These are phyloP conservation scores for Polygonum maritimum DNA, from an alignment of 148 eudicot genomes.

Conservation along the genomic window DNA sequence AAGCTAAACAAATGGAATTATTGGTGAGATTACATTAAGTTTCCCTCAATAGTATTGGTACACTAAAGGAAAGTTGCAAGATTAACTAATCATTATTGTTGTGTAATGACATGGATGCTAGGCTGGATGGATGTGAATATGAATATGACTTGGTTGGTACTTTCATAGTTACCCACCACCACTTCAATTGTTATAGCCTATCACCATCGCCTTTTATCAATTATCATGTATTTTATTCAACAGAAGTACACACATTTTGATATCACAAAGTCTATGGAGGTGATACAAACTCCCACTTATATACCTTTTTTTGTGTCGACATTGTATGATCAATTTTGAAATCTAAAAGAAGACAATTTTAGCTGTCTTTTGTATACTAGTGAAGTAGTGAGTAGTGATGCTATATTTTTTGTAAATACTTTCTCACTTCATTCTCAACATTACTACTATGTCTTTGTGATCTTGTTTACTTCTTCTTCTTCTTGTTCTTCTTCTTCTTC, in stretches of 20 bases:
- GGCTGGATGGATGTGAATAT: not conserved
- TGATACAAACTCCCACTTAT: not conserved
- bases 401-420: no score
- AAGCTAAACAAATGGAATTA: not conserved
- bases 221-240: not conserved
- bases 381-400: no score
- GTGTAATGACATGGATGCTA: slow-evolving; percentile 1
- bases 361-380: no score
- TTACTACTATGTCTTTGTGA: no score
- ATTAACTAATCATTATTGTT: not conserved
- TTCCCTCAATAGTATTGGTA: not conserved
- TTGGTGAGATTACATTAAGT: not conserved
- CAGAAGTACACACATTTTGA: not conserved
- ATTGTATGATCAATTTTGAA: no score
- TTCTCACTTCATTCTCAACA: no score
- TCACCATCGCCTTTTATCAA: not conserved
- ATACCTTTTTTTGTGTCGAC: no score
- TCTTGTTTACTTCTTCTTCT: no score
- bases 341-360: no score
- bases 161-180: not conserved
- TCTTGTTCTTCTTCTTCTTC: no score
- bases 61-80: not conserved
- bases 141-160: not conserved
- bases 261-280: slow-evolving; percentile 1
- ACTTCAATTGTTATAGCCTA: not conserved